Evolutionary conservation across 257 asterid species (phyloP), one percentile per base, ranked within the genome.

Genomic region (Solanum peruvianum): DNA sequence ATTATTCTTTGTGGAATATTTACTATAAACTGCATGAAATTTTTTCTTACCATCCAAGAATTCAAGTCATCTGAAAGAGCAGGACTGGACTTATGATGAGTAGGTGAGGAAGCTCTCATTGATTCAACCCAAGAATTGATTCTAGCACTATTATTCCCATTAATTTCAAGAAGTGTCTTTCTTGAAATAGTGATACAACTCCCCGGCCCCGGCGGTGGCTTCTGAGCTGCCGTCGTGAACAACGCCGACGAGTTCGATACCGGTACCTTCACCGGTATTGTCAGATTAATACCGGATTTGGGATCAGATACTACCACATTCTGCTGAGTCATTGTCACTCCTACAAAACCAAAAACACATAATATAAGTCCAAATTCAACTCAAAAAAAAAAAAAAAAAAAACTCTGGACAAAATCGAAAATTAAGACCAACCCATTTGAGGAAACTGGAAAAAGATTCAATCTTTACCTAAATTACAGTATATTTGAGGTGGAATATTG

Each of bases 51-150:
- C 56, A 88, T 94, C 96, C 97, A 94, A 37, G 97, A 90, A 84
- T 62, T 77, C 4, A 72, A 93, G 84, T 88, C 94, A 35, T 89
- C 93, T n/a, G 98, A 82, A 83, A 87, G 91, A 31, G 90, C 25
- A 12, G 94, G 87, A 42, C 86, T 15, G 76, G 95, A 86, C 64
- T 94, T 91, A 86, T 90, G 41, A 69, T 90, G 98, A 5, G 98
- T 94, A 29, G 99, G 99, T 37, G 99, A 96, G 71, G 98, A 96
- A 80, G 97, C 96, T 86, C 93, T 93, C 99, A 96, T 96, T 29
- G 95, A 90, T 44, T 95, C 99, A 16, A 94, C 91, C 98, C 98
- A 95, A 18, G 98, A 39, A 87, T 92, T 95, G 87, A 90, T 91
- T 87, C 94, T 92, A 0, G 91, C 89, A 45, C 93, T 70, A 64